Evolutionary conservation across 2,329 filamentous ascomycete species (phyloP).

Genomic region (Phyllosticta citribraziliensis): DNA sequence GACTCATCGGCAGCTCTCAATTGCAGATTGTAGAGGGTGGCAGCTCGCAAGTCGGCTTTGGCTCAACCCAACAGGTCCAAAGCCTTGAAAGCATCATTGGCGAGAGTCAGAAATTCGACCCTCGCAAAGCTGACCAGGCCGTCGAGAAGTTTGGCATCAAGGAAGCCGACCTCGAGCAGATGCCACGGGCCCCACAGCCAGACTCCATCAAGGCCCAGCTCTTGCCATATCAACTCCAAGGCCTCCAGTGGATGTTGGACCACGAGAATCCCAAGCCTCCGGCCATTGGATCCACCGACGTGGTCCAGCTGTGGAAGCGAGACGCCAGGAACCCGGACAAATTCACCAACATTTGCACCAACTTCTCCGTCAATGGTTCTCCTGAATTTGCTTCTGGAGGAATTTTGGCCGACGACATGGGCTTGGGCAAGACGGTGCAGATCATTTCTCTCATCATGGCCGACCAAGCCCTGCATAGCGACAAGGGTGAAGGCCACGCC

Average conservation of each 20-base stretch:
- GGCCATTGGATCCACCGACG: constrained; percentile 44
- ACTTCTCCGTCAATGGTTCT: constrained; percentile 48
- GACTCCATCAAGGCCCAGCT: constrained; percentile 53
- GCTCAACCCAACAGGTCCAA: constrained; percentile 24
- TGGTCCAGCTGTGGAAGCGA: constrained; percentile 71
- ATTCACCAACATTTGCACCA: constrained; percentile 62
- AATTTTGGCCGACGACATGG: constrained; percentile 63
- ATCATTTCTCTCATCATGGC: constrained; percentile 67
- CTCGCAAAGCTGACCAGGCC: constrained; percentile 53
- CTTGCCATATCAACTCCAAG: constrained; percentile 69
- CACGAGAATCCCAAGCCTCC: constrained; percentile 66
- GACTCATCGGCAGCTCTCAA: constrained; percentile 17
- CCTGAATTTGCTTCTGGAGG: constrained; percentile 62
- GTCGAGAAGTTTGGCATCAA: constrained; percentile 61
- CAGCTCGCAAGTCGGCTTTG: background rate
- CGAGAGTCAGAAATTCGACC: constrained; percentile 57
- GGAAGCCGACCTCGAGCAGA: constrained; percentile 51
- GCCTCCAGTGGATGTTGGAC: constrained; percentile 68
- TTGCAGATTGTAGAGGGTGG: constrained; percentile 2
- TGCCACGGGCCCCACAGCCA: constrained; percentile 60
- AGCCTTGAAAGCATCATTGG: constrained; percentile 55
- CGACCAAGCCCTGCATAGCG: constrained; percentile 39
- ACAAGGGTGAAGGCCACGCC: constrained; percentile 51
- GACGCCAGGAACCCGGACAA: constrained; percentile 26
- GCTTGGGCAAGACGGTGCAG: constrained; percentile 75